Conservation (phyloP, 176 grass and related monocot genomes). For the Alopecurus myosuroides region DNA sequence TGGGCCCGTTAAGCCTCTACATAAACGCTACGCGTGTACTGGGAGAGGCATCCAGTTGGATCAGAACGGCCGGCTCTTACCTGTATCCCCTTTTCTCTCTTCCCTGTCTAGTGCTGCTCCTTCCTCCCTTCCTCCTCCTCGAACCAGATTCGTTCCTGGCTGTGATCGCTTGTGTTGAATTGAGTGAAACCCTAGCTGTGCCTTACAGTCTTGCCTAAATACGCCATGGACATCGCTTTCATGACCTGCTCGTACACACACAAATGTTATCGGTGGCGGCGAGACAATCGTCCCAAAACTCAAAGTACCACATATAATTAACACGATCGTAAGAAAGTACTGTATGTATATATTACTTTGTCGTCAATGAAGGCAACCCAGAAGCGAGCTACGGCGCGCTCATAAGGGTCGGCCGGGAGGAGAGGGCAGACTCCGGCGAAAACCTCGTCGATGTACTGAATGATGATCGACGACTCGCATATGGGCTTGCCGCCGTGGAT, state of each 20-base stretch:
- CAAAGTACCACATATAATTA: not conserved
- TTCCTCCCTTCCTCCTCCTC: no score
- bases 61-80: no score
- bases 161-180: no score
- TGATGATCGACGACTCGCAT: slow-evolving; percentile 45
- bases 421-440: slow-evolving; percentile 21
- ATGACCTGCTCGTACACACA: slow-evolving; percentile 5
- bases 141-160: no score
- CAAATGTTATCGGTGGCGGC: not conserved
- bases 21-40: no score
- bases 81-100: no score
- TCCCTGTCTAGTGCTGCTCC: no score
- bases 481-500: slow-evolving; percentile 48
- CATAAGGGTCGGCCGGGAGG: slow-evolving; percentile 23
- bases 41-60: no score
- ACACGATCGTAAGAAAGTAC: not conserved
- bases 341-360: slow-evolving; percentile 20
- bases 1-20: no score
- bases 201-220: not conserved
- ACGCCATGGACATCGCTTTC: not conserved
- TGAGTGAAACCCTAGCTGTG: no score
- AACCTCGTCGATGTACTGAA: slow-evolving; percentile 63
- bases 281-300: not conserved
- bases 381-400: slow-evolving; percentile 24
- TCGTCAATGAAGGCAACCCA: slow-evolving; percentile 44